Conservation (phyloP, 2,329 filamentous ascomycete species). For the Ophiostoma sp. region DNA sequence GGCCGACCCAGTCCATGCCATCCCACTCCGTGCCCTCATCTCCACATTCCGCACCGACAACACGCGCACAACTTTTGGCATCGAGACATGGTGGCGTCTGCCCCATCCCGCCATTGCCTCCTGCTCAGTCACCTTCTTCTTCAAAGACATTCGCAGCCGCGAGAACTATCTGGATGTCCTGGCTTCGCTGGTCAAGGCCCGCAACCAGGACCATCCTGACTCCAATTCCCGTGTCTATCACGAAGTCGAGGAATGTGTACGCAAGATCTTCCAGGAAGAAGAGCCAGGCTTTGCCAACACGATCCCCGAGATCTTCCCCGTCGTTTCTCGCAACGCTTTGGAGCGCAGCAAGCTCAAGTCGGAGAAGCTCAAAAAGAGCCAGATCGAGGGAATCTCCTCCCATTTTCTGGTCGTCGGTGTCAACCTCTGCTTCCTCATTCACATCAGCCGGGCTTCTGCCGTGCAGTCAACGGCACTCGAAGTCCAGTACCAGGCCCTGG, state of each 20-base stretch:
- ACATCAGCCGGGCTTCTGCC: conserved; percentile 44
- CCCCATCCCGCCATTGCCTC: conserved; percentile 42
- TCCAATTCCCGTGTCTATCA: conserved; percentile 39
- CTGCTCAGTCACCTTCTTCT: conserved; percentile 46
- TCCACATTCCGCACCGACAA: conserved; percentile 48
- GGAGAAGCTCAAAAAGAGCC: conserved; percentile 41
- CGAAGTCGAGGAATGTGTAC: conserved; percentile 45
- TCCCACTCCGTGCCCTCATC: conserved; percentile 48
- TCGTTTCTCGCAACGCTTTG: conserved; percentile 45
- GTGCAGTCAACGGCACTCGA: conserved; percentile 43
- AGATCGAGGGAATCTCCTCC: conserved; percentile 47
- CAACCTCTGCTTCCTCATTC: conserved; percentile 49
- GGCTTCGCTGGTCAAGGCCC: conserved; percentile 37
- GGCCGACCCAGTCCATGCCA: conserved; percentile 38
- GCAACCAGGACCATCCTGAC: conserved; percentile 33
- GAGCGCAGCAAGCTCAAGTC: conserved; percentile 34
- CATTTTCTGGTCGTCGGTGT: conserved; percentile 53
- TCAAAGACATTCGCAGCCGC: conserved; percentile 44
- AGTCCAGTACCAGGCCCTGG: conserved; percentile 46
- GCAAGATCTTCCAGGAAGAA: conserved; percentile 42
- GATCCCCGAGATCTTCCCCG: conserved; percentile 47
- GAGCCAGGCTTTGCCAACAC: conserved; percentile 38
- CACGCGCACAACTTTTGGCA: conserved; percentile 45
- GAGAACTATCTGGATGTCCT: conserved; percentile 47
- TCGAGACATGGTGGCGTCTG: conserved; percentile 55